These are phyloP conservation scores for Eutrema japonicum DNA, from an alignment of 345 rosid genomes.

Conservation along the genomic window DNA sequence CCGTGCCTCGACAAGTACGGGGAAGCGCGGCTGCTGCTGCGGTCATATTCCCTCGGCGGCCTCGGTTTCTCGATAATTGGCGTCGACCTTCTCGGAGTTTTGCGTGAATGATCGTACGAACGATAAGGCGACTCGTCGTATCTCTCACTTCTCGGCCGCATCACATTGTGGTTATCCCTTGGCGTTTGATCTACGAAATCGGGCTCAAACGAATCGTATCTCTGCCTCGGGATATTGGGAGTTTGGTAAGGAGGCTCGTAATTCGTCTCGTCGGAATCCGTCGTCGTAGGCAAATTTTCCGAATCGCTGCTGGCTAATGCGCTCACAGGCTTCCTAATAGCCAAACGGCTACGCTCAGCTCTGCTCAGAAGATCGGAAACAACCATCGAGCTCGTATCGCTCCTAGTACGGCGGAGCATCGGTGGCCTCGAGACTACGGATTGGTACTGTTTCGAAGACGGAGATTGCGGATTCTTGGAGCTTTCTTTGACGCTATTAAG, in stretches of 20 bases:
- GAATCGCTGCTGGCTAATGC: constrained; percentile 33
- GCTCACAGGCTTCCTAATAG: constrained; percentile 37
- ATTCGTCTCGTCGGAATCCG: constrained; percentile 22
- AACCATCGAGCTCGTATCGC: constrained; percentile 73
- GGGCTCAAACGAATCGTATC: constrained; percentile 25
- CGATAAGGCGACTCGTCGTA: constrained; percentile 26
- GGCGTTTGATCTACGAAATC: constrained; percentile 16
- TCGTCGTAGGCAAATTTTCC: constrained; percentile 34
- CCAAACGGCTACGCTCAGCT: constrained; percentile 39
- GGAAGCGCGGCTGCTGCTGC: constrained; percentile 26
- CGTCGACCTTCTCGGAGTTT: constrained; percentile 29
- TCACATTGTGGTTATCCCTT: not conserved
- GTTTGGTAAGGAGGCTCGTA: constrained; percentile 30
- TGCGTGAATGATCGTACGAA: constrained; percentile 33
- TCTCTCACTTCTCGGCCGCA: constrained; percentile 4
- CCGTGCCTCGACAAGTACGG: constrained; percentile 43
- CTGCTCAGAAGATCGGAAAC: constrained; percentile 38
- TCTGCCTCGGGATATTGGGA: constrained; percentile 15
- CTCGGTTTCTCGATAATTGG: constrained; percentile 33
- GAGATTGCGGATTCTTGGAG: constrained; percentile 37
- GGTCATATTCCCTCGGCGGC: constrained; percentile 37
- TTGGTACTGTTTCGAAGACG: constrained; percentile 36
- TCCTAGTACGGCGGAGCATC: constrained; percentile 68
- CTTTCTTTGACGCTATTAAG: constrained; percentile 41
- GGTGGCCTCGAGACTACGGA: constrained; percentile 51